Evolutionary conservation across 257 asterid genomes (phyloP), one percentile per base, ranked within the genome.

Genomic region (Plectranthus barbatus): DNA sequence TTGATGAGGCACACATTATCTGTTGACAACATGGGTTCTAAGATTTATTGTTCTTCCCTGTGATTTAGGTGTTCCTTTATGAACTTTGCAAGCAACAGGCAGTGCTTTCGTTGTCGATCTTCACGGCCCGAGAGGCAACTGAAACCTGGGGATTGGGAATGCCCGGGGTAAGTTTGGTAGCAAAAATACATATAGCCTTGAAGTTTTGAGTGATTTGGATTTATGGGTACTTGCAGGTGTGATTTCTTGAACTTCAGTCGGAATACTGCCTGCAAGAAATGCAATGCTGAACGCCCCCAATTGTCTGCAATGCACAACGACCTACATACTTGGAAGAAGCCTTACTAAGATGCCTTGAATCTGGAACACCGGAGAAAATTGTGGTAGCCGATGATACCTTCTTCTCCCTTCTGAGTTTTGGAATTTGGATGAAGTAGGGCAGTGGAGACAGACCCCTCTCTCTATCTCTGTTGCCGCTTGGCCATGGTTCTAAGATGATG

Each of bases 111-210:
- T 45, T 90, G 99, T 72, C 78, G 74, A 63, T 82, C 40, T 64
- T 73, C 77, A 36, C 97, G 94, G 4, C 95, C 96, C 12, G 71
- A 60, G 69, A 79, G 84, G 73, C 72, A 75, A 26, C 78, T 90
- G 23, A 74, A 55, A 68, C 88, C 84, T 3, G 99, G 97, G 59
- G 97, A 93, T 53, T 93, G 99, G 99, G 90, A 87, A 62, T 92
- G 97, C 78, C 79, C 91, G 20, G 44, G 67, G 95, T 92, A 69
- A 86, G 88, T 83, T 76, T 52, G 39, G 18, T 13, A 6, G 14
- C 4, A 3, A 2, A 47, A 19, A 70, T 57, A n/a, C 63, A 60
- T 55, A 65, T 52, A 34, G 64, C 37, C 39, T 52, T 23, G 17
- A 41, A 21, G n/a, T 36, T 24, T 40, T 4, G 58, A 12, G 49